These are phyloP conservation scores for Dioszegia aurantiaca DNA, from an alignment of 768 basidiomycete genomes.

Conservation along the genomic window DNA sequence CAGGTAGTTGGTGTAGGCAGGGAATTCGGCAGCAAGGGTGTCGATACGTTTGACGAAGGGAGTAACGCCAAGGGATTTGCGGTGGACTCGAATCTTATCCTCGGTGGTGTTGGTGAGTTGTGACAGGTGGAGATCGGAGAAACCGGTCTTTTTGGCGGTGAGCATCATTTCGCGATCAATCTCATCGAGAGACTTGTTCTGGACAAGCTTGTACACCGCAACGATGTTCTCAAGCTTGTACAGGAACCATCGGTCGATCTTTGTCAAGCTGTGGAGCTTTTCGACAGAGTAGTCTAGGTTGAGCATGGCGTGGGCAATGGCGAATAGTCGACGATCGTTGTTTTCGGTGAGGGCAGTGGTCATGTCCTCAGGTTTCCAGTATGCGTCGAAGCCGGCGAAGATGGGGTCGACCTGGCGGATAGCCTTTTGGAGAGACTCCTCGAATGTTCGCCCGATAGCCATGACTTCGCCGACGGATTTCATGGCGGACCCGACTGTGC, in stretches of 20 bases:
- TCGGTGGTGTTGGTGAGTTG: constrained; percentile 72
- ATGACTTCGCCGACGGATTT: constrained; percentile 99
- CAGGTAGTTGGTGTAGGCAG: constrained; percentile 97
- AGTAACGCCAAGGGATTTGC: constrained; percentile 82
- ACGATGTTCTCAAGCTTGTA: constrained; percentile 99
- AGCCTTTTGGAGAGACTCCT: constrained; percentile 97
- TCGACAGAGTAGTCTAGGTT: constrained; percentile 88
- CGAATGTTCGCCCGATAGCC: constrained; percentile 98
- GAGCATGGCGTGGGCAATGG: constrained; percentile 97
- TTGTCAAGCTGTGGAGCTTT: constrained; percentile 84
- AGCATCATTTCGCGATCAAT: constrained; percentile 74
- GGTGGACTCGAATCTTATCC: constrained; percentile 66
- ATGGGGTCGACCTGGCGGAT: constrained; percentile 95
- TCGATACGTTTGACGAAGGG: constrained; percentile 99
- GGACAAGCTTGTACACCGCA: constrained; percentile 72
- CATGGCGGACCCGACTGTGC: constrained; percentile 95
- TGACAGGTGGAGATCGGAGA: constrained; percentile 88
- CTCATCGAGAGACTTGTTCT: constrained; percentile 65
- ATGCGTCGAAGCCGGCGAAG: constrained; percentile 96
- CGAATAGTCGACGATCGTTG: constrained; percentile 94
- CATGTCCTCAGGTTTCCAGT: constrained; percentile 79
- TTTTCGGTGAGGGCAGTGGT: constrained; percentile 74
- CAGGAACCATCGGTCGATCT: constrained; percentile 99
- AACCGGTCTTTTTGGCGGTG: constrained; percentile 89
- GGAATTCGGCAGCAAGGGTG: constrained; percentile 96